These are phyloP conservation scores for Puccinellia tenuiflora DNA, from an alignment of 176 grass and related monocot genomes.

Conservation along the genomic window DNA sequence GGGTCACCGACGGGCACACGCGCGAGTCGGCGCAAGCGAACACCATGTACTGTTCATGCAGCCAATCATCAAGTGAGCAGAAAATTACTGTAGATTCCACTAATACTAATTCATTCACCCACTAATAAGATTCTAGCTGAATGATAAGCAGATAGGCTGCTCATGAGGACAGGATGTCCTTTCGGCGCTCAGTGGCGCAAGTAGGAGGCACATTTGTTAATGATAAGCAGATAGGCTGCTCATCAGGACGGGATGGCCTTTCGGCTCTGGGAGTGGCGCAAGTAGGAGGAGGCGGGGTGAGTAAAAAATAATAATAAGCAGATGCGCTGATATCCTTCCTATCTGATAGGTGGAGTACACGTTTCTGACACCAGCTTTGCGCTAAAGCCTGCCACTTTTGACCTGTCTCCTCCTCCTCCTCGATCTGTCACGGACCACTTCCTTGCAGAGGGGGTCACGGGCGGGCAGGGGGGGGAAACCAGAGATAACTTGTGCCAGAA, in stretches of 20 bases:
- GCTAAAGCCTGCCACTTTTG: background rate
- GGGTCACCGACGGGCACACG: conserved; percentile 89
- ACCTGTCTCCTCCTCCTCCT: background rate
- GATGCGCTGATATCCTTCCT: background rate
- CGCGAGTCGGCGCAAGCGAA: conserved; percentile 90
- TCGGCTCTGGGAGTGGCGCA: background rate
- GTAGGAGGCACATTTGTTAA: no score
- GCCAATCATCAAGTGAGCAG: background rate
- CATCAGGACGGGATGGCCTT: background rate
- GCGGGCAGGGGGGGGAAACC: background rate
- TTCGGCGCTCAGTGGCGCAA: no score
- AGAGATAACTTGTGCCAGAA: background rate
- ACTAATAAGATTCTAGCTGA: no score
- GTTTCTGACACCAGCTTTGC: background rate
- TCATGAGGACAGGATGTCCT: no score
- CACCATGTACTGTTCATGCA: conserved; percentile 79
- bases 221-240: conserved; percentile 12
- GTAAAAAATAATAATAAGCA: background rate
- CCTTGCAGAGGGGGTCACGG: background rate
- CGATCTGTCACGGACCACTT: background rate
- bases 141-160: no score
- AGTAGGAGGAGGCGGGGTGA: background rate
- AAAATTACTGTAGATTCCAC: no score
- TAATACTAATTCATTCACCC: no score
- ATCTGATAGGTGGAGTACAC: background rate